A percentile compares a stretch with the other conserved stretches of the same genome.
Conservation (phyloP, 2,329 filamentous ascomycete species). For the Colletotrichum eremochloae region DNA sequence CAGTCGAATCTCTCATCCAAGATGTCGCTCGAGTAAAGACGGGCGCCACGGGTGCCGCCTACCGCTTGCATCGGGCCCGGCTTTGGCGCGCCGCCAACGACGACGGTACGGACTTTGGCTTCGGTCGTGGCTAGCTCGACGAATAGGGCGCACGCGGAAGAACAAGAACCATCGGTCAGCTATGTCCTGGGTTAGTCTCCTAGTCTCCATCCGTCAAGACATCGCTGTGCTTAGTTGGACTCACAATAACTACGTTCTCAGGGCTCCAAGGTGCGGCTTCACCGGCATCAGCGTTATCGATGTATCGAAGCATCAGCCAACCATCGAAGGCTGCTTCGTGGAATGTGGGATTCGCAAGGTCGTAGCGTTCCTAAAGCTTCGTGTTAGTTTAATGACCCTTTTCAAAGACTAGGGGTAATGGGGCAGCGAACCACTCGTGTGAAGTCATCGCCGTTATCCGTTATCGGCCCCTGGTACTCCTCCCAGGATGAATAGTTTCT, state of each 20-base stretch:
- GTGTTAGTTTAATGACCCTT: neutral
- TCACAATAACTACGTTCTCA: conserved; percentile 27
- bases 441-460: conserved; percentile 10
- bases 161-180: conserved; percentile 69
- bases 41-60: conserved; percentile 68
- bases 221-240: neutral
- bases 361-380: conserved; percentile 16
- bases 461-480: conserved; percentile 20
- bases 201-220: neutral
- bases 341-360: conserved; percentile 22
- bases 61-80: conserved; percentile 66
- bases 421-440: conserved; percentile 8
- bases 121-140: conserved; percentile 66
- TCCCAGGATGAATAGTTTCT: conserved; percentile 29
- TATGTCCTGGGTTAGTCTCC: neutral
- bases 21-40: conserved; percentile 49
- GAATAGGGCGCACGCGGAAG: conserved; percentile 71
- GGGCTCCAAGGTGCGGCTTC: conserved; percentile 1
- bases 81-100: conserved; percentile 69
- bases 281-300: conserved; percentile 6
- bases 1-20: conserved; percentile 31
- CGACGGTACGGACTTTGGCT: conserved; percentile 68
- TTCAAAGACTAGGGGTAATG: no score
- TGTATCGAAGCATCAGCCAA: conserved; percentile 18
- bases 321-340: conserved; percentile 27